Percentiles rank a stretch among this genome's conserved stretches.
These are phyloP conservation scores for Pythium utonaiense DNA, from an alignment of 352 stramenopile genomes.

Conservation along the genomic window DNA sequence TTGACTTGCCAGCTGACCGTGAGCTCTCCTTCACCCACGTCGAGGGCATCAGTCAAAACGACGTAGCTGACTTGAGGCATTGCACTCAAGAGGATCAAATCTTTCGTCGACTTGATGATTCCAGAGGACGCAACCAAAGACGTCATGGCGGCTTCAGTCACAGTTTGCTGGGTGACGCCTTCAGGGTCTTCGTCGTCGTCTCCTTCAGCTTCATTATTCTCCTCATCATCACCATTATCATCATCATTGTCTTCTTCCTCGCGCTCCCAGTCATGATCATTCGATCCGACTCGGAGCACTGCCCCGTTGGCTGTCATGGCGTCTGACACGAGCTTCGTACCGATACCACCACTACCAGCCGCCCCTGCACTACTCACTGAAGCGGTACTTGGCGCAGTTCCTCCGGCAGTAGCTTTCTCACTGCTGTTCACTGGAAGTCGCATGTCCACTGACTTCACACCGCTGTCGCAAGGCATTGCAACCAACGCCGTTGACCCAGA, in stretches of 20 bases:
- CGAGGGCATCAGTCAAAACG: conserved; percentile 42
- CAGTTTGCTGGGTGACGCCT: neutral
- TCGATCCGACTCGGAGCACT: neutral
- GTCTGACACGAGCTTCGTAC: neutral
- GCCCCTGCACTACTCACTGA: too few species aligned
- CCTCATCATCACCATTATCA: conserved; percentile 14
- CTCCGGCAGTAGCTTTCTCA: neutral
- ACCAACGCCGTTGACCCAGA: neutral
- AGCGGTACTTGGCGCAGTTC: neutral
- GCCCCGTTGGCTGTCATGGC: neutral
- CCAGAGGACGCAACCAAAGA: conserved; percentile 25
- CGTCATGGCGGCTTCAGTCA: conserved; percentile 15
- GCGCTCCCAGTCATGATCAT: neutral
- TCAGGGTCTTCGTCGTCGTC: conserved; percentile 19
- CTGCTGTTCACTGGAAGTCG: neutral
- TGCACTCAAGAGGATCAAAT: conserved; percentile 43
- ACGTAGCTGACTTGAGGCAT: conserved; percentile 50
- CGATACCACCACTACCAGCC: neutral
- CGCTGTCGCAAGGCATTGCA: neutral
- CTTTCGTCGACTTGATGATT: conserved; percentile 30
- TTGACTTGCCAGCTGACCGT: conserved; percentile 60
- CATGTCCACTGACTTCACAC: neutral
- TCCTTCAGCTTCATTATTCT: conserved; percentile 18
- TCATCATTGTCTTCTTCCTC: neutral
- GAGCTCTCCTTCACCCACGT: conserved; percentile 48